Evolutionary conservation across 768 basidiomycete genomes (phyloP), one percentile per base, ranked within the genome.

Genomic region (Ramaria sp.): DNA sequence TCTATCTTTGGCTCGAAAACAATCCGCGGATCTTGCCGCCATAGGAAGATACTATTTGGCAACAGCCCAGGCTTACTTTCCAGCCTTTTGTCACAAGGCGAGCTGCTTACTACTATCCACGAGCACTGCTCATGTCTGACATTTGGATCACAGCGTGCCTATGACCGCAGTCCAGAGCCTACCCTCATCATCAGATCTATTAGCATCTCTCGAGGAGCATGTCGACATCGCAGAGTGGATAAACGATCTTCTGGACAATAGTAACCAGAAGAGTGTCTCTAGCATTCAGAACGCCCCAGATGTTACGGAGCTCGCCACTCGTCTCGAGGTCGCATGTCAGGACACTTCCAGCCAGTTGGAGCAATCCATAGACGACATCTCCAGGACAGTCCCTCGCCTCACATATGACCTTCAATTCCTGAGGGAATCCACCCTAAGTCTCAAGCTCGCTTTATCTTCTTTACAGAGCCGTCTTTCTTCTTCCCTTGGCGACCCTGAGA

Each of bases 351-450:
- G 83, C 10, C 74, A 85, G 50, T 78, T 97, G 54, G 96, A 97
- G 66, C 82, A 83, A 57, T 79, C 82, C 44, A 93, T 99, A 56
- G 85, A 92, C 63, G 93, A 97, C 64, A 88, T 97, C 41, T 91
- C 94, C 1, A 81, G 93, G 48, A 80, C 84, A 4, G 83, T 97
- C 20, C 91, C 96, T 12, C 80, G 96, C 37, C 76, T 99, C 44
- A 82, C 88, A 1, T 98, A 96, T 66, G 96, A 98, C 68, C 75
- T 99, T 34, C 94, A 98, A 65, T 96, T 96, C 71, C 94, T 97
- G 82, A 85, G 89, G 41, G 95, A 98, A 62, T 82, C 85, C 30
- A 93, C 94, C 0, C 68, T 86, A 16, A 77, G 86, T 2, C 75
- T 98, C 22, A 85, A 88, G 57, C 71, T 70, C 27, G 71, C 80